phyloP scores from a whole-genome alignment of 306 rosid species.

The Pyrus pyrifolia region DNA sequence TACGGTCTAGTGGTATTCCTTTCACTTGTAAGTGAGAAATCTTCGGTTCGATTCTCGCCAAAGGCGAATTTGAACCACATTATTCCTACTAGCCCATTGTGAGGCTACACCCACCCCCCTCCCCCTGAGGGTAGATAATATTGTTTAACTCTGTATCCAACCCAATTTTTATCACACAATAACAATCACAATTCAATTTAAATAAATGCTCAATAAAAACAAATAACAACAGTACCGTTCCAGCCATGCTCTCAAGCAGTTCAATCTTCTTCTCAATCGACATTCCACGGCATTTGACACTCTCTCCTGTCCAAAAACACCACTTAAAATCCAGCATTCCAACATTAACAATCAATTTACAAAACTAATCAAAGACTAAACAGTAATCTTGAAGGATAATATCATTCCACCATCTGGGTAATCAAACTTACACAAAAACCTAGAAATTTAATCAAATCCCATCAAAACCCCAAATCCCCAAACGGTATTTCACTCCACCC shows the following conservation, averaged over 20 bases:
- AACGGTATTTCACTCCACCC: background rate
- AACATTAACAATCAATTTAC: background rate
- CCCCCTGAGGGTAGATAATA: no score
- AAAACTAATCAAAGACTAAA: background rate
- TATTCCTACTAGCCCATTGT: no score
- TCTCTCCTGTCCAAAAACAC: constrained; percentile 37
- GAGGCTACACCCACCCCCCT: no score
- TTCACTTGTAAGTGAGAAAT: no score
- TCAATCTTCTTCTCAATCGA: constrained; percentile 87
- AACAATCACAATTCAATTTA: background rate
- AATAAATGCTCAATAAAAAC: background rate
- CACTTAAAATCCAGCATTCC: background rate
- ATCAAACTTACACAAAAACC: background rate
- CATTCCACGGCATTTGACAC: constrained; percentile 40
- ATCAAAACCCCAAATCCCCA: background rate
- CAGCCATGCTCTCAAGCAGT: constrained; percentile 64
- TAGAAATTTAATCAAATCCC: background rate
- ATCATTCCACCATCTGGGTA: background rate
- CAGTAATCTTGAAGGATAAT: background rate
- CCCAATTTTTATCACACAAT: background rate
- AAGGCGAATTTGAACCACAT: no score
- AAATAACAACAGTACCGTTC: constrained; percentile 39
- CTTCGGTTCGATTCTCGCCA: no score
- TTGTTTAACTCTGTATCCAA: no score
- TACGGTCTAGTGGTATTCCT: no score